Evolutionary conservation across 2,329 filamentous ascomycete genomes (phyloP), one percentile per base, ranked within the genome.

Genomic region (Acrocalymma vagum): DNA sequence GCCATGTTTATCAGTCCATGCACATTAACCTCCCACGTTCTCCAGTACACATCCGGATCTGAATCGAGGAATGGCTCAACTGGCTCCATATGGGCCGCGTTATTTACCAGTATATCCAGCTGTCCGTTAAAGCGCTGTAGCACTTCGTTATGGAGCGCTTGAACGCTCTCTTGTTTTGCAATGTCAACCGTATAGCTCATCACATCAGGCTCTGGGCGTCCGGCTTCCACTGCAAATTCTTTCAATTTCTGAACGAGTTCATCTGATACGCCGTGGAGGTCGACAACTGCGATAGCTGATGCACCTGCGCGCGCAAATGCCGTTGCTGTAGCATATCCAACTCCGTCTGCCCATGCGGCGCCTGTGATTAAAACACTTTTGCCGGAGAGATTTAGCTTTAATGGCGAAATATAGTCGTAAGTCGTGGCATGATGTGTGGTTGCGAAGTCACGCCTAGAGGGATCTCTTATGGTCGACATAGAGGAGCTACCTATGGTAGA

Each of bases 21-120:
- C 11, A 79, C 33, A 52, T 81, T 81, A 26, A 78, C 65, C 29
- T 75, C 70, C 61, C 67, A 77, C 0, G 69, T 70, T 15, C 69
- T 61, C 67, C 68, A 74, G 63, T 66, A 75, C 4, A 61, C 61
- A 11, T 57, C 53, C 10, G 67, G 61, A 22, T 74, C 64, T 3
- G 57, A 54, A 2, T 72, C 68, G n/a, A 46, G 45, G 6, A 75
- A 45, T 1, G 59, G 53, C 1, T 16, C 27, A 17, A 29, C 55
- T 23, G 57, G 53, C 9, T 67, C 68, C 6, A 73, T 46, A 17
- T 62, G 60, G 0, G 71, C 74, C 0, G 74, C 74, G 41, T 76
- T 77, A 53, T 78, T 77, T 37, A 77, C 51, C 3, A 79, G 60
- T 30, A 77, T 62, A 38, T 78, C 73, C 9, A 78, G 52, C 3